These are phyloP conservation scores for Luvunga scandens DNA, from an alignment of 345 rosid genomes.

Conservation along the genomic window DNA sequence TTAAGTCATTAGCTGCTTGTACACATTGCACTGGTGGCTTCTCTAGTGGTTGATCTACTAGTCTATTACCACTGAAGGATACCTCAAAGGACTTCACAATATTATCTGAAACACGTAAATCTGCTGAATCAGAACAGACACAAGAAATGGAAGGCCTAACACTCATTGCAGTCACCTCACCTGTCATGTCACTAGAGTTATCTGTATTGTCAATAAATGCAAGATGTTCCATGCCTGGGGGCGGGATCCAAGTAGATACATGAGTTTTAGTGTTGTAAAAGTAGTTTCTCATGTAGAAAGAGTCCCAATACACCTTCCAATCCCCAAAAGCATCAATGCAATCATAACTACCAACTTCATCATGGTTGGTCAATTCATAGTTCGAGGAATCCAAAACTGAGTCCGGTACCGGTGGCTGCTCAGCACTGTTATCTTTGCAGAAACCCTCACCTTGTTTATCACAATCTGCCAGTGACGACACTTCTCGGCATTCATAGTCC, in stretches of 20 bases:
- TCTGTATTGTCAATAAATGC: constrained; percentile 16
- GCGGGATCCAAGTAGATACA: constrained; percentile 71
- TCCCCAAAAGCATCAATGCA: constrained; percentile 35
- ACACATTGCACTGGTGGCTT: constrained; percentile 9
- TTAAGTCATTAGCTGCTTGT: constrained; percentile 9
- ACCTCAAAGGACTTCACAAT: constrained; percentile 14
- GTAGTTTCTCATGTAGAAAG: constrained; percentile 62
- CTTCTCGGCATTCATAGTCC: constrained; percentile 22
- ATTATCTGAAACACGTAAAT: constrained; percentile 14
- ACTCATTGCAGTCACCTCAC: constrained; percentile 32
- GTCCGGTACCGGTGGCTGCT: constrained; percentile 23
- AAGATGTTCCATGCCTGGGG: constrained; percentile 63
- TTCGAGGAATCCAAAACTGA: constrained; percentile 21
- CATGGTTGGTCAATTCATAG: constrained; percentile 17
- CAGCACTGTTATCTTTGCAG: constrained; percentile 19
- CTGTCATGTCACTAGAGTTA: constrained; percentile 28
- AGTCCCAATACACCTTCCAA: constrained; percentile 80
- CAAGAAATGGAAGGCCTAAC: constrained; percentile 17
- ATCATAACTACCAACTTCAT: constrained; percentile 18
- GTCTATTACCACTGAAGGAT: constrained; percentile 14
- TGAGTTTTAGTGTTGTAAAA: constrained; percentile 61
- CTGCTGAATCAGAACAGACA: neutral
- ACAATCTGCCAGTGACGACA: constrained; percentile 10
- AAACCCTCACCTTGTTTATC: constrained; percentile 14
- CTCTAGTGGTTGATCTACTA: constrained; percentile 27